Conservation (phyloP, 208 protist species). For the Leishmania tarentolae region DNA sequence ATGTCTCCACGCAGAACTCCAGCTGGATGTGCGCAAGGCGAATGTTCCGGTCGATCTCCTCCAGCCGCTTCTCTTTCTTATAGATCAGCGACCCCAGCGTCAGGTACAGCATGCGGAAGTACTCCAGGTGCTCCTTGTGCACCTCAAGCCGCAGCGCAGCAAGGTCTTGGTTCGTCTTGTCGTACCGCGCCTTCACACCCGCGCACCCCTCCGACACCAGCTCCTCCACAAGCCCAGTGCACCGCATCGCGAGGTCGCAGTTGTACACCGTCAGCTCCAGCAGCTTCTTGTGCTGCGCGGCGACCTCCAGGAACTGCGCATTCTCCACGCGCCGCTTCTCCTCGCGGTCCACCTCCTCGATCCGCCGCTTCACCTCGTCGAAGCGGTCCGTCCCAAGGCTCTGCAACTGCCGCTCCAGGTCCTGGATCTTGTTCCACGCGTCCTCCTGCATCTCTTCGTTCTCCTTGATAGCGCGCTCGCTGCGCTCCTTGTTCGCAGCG, state of each 20-base stretch:
- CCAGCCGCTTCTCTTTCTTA: constrained; percentile 77
- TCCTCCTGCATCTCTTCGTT: constrained; percentile 83
- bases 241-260: constrained; percentile 73
- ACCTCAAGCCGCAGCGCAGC: constrained; percentile 68
- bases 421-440: constrained; percentile 79
- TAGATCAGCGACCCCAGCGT: constrained; percentile 78
- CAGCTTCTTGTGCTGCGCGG: constrained; percentile 83
- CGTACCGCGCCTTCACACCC: constrained; percentile 71
- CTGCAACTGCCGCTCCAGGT: constrained; percentile 78
- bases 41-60: constrained; percentile 82
- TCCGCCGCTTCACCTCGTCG: constrained; percentile 85
- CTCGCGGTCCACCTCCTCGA: constrained; percentile 85
- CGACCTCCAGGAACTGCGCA: constrained; percentile 80
- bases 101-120: constrained; percentile 76
- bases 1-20: constrained; percentile 84
- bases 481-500: constrained; percentile 72
- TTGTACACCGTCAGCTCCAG: constrained; percentile 84
- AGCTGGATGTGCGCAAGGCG: constrained; percentile 76
- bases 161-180: constrained; percentile 77
- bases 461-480: constrained; percentile 61
- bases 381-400: constrained; percentile 78
- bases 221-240: constrained; percentile 74
- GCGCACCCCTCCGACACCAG: constrained; percentile 70
- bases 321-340: constrained; percentile 83
- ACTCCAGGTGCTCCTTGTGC: constrained; percentile 85